These are phyloP conservation scores for Nepenthes mirabilis DNA, from an alignment of 148 eudicot species.

Conservation along the genomic window DNA sequence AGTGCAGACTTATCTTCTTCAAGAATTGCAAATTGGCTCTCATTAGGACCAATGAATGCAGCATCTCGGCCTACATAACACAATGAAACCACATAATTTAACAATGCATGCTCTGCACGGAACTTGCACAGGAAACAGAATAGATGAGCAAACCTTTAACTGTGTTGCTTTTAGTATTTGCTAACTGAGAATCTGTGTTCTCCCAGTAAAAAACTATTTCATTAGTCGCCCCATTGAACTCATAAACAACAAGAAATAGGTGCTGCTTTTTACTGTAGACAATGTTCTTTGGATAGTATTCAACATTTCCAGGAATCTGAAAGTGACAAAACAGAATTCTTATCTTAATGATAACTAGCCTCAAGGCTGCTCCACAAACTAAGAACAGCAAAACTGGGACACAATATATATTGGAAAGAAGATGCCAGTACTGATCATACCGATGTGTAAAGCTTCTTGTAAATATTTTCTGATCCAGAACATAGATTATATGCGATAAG, in stretches of 20 bases:
- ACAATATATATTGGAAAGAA: background rate
- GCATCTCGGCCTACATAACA: slow-evolving; percentile 70
- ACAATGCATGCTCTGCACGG: slow-evolving; percentile 1
- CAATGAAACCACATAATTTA: background rate
- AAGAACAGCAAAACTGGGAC: background rate
- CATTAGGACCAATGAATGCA: slow-evolving; percentile 82
- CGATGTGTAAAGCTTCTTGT: slow-evolving; percentile 78
- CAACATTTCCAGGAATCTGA: slow-evolving; percentile 80
- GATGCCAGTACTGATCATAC: slow-evolving; percentile 17
- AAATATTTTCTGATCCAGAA: slow-evolving; percentile 75
- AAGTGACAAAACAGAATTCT: slow-evolving; percentile 15
- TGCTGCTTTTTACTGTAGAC: slow-evolving; percentile 77
- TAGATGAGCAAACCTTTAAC: slow-evolving; percentile 44
- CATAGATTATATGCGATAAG: slow-evolving; percentile 79
- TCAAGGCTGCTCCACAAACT: background rate
- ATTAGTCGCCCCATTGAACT: slow-evolving; percentile 57
- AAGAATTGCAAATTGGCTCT: slow-evolving; percentile 82
- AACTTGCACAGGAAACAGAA: slow-evolving; percentile 4
- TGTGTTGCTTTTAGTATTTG: slow-evolving; percentile 66
- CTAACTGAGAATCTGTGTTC: slow-evolving; percentile 55
- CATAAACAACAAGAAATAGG: slow-evolving; percentile 72
- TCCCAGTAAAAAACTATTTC: slow-evolving; percentile 89
- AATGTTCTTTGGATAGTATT: slow-evolving; percentile 56
- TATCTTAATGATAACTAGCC: slow-evolving; percentile 7
- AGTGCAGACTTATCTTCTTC: slow-evolving; percentile 85